Conservation (phyloP, 2,329 filamentous ascomycete genomes). For the Drechslerella coelobrocha region DNA sequence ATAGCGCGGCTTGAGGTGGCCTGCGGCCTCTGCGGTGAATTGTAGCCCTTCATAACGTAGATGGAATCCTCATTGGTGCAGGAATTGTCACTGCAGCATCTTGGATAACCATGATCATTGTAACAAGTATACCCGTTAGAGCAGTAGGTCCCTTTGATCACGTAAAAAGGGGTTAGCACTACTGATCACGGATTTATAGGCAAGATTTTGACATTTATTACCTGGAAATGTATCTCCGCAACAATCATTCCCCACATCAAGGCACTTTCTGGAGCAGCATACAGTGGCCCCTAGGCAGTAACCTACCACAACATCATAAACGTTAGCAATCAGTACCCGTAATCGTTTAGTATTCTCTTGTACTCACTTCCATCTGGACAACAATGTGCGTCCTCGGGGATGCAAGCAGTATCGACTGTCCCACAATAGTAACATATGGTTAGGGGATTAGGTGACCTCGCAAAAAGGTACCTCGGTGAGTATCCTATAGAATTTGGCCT, state of each 20-base stretch:
- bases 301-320: not conserved
- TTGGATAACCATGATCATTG: constrained; percentile 4
- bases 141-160: constrained; percentile 6
- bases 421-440: not conserved
- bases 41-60: not conserved
- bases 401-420: not conserved
- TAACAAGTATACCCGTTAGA: not conserved
- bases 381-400: not conserved
- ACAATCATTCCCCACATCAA: not conserved
- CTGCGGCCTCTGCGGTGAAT: not conserved
- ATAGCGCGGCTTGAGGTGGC: not conserved
- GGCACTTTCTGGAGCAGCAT: constrained; percentile 1
- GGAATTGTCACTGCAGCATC: not conserved
- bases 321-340: not conserved
- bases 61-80: not conserved
- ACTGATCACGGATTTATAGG: too few relatives aligned
- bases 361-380: constrained; percentile 2
- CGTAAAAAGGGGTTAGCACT: too few relatives aligned
- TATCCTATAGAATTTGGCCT: not conserved
- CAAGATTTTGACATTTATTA: too few relatives aligned
- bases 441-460: not conserved
- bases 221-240: constrained; percentile 6
- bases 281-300: not conserved
- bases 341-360: not conserved
- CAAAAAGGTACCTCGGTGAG: not conserved